Base-by-base conservation (phyloP, 805 yeast genomes). In the Teunomyces stri region DNA sequence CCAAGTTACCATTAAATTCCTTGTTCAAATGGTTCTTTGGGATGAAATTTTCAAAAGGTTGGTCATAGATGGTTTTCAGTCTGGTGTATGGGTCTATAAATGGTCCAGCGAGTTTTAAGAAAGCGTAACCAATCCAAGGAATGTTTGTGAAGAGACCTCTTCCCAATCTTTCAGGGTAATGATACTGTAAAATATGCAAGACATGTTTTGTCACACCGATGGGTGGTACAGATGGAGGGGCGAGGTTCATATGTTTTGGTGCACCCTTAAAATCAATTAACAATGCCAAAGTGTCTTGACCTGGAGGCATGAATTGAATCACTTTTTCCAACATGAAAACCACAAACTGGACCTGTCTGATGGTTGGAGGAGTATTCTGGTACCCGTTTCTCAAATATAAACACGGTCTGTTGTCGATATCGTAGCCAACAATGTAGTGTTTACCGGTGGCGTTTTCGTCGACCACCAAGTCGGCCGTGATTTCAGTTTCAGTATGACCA, bases 251-350 rank as follows among this genome's bases (percentile, higher is more conserved):
- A 33, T 60, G 64, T 3, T 72, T 76, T 47, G 88, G 86, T 50
- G 89, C 83, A 15, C 87, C 84, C 66, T 92, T 89, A 69, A 94
- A 92, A 67, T 94, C 99, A 54, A 94, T 92, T 53, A 95, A 73
- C 45, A 94, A 70, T 1, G 98, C 96, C 45, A 94, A 72, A 10
- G 95, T 85, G 62, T 92, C 99, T 68, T 94, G 99, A 18, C 98
- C 98, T 0, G 89, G 78, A 1, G 97, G 97, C 97, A 94, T 92
- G 66, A 80, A 88, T 65, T 90, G 95, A 48, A 92, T 91, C 37
- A 87, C 96, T 49, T 91, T 78, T 67, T 94, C 99, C 45, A 94
- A 75, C 90, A 86, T 86, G 70, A 76, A 92, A 5, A 94, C 98
- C 63, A 94, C 74, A 64, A 90, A 97, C 67, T 94, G 96, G n/a